These are phyloP conservation scores for Populus hybrid DNA, from an alignment of 441 rosid genomes.

Conservation along the genomic window DNA sequence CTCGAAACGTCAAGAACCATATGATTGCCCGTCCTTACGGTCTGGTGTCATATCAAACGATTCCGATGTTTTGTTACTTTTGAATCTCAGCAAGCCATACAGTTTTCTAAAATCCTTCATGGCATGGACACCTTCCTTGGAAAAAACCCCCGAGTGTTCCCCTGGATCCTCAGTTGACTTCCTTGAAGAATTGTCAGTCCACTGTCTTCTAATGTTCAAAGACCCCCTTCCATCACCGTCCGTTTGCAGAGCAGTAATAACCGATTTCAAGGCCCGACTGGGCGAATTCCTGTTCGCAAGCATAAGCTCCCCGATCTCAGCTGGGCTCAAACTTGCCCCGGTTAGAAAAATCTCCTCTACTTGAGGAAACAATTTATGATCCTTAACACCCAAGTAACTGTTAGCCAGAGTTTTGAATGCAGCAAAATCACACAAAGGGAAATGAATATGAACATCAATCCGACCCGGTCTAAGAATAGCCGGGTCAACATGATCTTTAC, in stretches of 20 bases:
- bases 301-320: slow-evolving; percentile 75
- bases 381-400: slow-evolving; percentile 55
- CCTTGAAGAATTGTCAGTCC: slow-evolving; percentile 22
- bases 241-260: slow-evolving; percentile 54
- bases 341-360: slow-evolving; percentile 62
- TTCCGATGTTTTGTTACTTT: slow-evolving; percentile 40
- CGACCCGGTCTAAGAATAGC: slow-evolving; percentile 64
- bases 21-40: slow-evolving; percentile 24
- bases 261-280: slow-evolving; percentile 59
- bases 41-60: slow-evolving; percentile 35
- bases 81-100: slow-evolving; percentile 61
- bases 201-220: slow-evolving; percentile 27
- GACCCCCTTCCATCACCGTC: slow-evolving; percentile 60
- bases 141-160: slow-evolving; percentile 42
- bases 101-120: slow-evolving; percentile 64
- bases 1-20: neutral
- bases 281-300: slow-evolving; percentile 69
- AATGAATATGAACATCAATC: slow-evolving; percentile 69
- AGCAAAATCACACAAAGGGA: slow-evolving; percentile 58
- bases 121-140: slow-evolving; percentile 43
- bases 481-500: slow-evolving; percentile 54
- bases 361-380: slow-evolving; percentile 62
- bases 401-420: slow-evolving; percentile 56
- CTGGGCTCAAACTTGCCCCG: slow-evolving; percentile 68
- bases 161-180: slow-evolving; percentile 33